Conservation (phyloP, 1,284 basidiomycete species). For the Sphagnurus paluster region DNA sequence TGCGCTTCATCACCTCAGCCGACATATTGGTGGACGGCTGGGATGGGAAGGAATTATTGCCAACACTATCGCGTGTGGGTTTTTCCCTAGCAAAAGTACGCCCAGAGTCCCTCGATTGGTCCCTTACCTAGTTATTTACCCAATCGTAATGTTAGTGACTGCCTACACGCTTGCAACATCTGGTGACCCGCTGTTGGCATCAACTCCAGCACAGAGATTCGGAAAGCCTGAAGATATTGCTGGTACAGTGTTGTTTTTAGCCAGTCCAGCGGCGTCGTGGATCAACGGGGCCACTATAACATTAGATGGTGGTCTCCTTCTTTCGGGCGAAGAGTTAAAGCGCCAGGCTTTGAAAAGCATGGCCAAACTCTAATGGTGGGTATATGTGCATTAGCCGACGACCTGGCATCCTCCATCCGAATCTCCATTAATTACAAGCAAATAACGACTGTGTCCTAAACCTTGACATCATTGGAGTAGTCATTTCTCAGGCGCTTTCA, state of each 20-base stretch:
- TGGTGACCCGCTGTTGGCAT: slow-evolving; percentile 45
- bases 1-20: slow-evolving; percentile 60
- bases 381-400: no score
- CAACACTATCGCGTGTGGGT: slow-evolving; percentile 69
- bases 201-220: slow-evolving; percentile 55
- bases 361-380: slow-evolving; percentile 7
- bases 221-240: slow-evolving; percentile 66
- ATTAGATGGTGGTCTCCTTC: slow-evolving; percentile 56
- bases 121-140: slow-evolving; percentile 1
- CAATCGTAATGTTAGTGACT: slow-evolving; percentile 50
- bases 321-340: slow-evolving; percentile 21
- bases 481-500: no score
- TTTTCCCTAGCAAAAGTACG: slow-evolving; percentile 53
- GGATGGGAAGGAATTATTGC: slow-evolving; percentile 63
- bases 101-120: slow-evolving; percentile 1
- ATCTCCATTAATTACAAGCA: no score
- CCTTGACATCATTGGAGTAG: no score
- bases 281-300: slow-evolving; percentile 65
- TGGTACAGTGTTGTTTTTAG: slow-evolving; percentile 61
- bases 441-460: not conserved
- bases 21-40: slow-evolving; percentile 60
- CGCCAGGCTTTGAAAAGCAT: slow-evolving; percentile 8
- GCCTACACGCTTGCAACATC: slow-evolving; percentile 45
- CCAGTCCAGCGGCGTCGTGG: slow-evolving; percentile 59
- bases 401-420: no score